Percentiles rank a stretch among this genome's conserved stretches.
Conservation (phyloP, 371 early-diverging fungal genomes). For the Mucor lusitanicus region DNA sequence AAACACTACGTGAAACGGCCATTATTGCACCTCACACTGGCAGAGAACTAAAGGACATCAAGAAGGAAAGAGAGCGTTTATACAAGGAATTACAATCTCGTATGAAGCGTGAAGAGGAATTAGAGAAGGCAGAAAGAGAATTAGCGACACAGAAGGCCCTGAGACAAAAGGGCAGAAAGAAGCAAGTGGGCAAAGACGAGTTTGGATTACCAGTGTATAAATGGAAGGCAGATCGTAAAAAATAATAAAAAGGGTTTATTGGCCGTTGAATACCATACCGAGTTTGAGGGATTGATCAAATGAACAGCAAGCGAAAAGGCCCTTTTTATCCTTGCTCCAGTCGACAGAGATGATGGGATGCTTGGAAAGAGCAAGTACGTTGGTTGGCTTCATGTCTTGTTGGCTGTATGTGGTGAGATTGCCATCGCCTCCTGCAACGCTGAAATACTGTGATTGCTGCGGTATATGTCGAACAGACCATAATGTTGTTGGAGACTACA, state of each 20-base stretch:
- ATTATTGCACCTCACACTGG: constrained; percentile 36
- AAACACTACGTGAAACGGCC: constrained; percentile 55
- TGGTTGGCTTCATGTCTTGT: background rate
- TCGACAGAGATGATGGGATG: constrained; percentile 53
- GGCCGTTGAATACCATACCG: constrained; percentile 32
- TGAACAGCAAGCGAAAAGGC: constrained; percentile 53
- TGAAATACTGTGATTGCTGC: constrained; percentile 64
- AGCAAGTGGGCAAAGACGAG: constrained; percentile 82
- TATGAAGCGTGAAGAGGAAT: constrained; percentile 75
- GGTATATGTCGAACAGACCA: constrained; percentile 79
- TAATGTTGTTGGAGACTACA: constrained; percentile 58
- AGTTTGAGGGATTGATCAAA: constrained; percentile 55
- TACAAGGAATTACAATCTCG: constrained; percentile 77
- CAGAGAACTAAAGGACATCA: constrained; percentile 30
- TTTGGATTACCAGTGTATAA: constrained; percentile 87
- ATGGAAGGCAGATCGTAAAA: constrained; percentile 88
- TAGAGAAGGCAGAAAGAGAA: constrained; percentile 75
- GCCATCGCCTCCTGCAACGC: constrained; percentile 72
- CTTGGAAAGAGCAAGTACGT: constrained; percentile 26
- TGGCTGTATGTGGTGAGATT: constrained; percentile 49
- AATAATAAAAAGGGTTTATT: constrained; percentile 43
- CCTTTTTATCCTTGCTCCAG: constrained; percentile 55
- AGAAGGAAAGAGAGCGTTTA: constrained; percentile 51
- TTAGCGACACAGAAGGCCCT: constrained; percentile 77
- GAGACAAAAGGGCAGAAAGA: constrained; percentile 77